Conservation (phyloP, 805 yeast species). For the Kuraishia ogatae region DNA sequence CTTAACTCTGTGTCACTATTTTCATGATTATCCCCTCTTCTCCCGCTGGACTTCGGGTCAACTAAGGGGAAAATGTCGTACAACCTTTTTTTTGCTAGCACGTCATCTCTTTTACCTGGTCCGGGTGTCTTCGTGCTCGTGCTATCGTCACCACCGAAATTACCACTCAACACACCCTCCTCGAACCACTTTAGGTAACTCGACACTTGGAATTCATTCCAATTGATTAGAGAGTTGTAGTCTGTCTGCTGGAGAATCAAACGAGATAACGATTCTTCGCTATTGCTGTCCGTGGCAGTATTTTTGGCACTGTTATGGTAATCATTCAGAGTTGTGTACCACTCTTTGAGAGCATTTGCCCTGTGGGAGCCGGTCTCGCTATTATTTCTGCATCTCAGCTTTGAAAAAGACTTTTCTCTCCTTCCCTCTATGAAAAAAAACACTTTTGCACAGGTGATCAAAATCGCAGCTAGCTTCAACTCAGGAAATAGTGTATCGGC, state of each 20-base stretch:
- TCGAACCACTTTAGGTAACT: slow-evolving; percentile 45
- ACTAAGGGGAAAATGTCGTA: slow-evolving; percentile 14
- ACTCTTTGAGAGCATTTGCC: slow-evolving; percentile 13
- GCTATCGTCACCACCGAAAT: not conserved
- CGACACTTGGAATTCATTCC: slow-evolving; percentile 39
- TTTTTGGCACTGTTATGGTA: not conserved
- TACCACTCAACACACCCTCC: slow-evolving; percentile 18
- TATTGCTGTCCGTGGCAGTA: slow-evolving; percentile 3
- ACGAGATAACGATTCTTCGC: slow-evolving; percentile 10
- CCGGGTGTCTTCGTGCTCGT: not conserved
- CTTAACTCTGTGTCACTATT: not conserved
- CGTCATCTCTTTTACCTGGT: not conserved
- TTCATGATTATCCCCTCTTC: not conserved
- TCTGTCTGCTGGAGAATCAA: slow-evolving; percentile 16
- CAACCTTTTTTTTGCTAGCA: slow-evolving; percentile 12
- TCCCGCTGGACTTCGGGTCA: not conserved
- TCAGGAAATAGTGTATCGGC: slow-evolving; percentile 25
- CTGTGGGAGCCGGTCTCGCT: slow-evolving; percentile 13
- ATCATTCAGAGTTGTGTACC: slow-evolving; percentile 9
- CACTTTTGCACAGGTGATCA: slow-evolving; percentile 23
- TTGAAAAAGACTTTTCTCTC: not conserved
- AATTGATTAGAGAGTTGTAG: slow-evolving; percentile 28
- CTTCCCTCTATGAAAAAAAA: slow-evolving; percentile 15
- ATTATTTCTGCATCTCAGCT: not conserved
- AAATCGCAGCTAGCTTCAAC: slow-evolving; percentile 22